A percentile compares a stretch with the other conserved stretches of the same genome.
These are phyloP conservation scores for Saitozyma sp. DNA, from an alignment of 768 basidiomycete genomes.

Conservation along the genomic window DNA sequence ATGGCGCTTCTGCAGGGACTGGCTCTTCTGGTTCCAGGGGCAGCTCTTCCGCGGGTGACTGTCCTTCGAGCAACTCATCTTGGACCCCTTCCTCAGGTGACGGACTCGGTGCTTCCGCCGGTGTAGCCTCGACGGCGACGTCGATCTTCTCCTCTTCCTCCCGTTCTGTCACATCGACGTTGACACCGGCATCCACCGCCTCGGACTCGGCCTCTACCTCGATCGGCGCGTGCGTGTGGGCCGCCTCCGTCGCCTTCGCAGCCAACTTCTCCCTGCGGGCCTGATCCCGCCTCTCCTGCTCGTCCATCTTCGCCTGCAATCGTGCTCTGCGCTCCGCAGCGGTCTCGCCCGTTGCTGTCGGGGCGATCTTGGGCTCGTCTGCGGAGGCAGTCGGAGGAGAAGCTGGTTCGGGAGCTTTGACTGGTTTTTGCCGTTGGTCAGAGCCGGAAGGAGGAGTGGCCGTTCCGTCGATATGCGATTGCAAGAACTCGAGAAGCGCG, in stretches of 20 bases:
- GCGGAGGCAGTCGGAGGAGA: slow-evolving; percentile 13
- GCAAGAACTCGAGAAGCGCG: slow-evolving; percentile 69
- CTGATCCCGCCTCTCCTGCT: slow-evolving; percentile 43
- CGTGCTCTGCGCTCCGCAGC: slow-evolving; percentile 18
- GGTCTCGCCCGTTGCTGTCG: slow-evolving; percentile 13
- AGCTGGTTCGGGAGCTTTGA: slow-evolving; percentile 16
- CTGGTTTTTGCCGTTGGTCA: slow-evolving; percentile 15
- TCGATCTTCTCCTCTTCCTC: slow-evolving; percentile 2
- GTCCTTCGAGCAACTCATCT: slow-evolving; percentile 7
- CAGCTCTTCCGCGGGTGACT: slow-evolving; percentile 5
- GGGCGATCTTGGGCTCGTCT: slow-evolving; percentile 7
- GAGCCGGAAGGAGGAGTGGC: slow-evolving; percentile 27
- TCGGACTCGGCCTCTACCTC: slow-evolving; percentile 11
- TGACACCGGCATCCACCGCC: background rate
- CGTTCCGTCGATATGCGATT: slow-evolving; percentile 57
- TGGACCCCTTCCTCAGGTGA: slow-evolving; percentile 23
- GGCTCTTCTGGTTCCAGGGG: slow-evolving; percentile 2
- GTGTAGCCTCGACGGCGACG: slow-evolving; percentile 9
- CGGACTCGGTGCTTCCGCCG: slow-evolving; percentile 29
- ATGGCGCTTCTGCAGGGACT: background rate
- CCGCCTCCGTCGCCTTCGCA: slow-evolving; percentile 16
- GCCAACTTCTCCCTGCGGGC: slow-evolving; percentile 33
- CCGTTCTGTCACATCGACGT: slow-evolving; percentile 1
- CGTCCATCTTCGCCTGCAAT: slow-evolving; percentile 37
- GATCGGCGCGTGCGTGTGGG: slow-evolving; percentile 5